Base-by-base conservation (phyloP, 345 rosid genomes). In the Dovyalis caffra region DNA sequence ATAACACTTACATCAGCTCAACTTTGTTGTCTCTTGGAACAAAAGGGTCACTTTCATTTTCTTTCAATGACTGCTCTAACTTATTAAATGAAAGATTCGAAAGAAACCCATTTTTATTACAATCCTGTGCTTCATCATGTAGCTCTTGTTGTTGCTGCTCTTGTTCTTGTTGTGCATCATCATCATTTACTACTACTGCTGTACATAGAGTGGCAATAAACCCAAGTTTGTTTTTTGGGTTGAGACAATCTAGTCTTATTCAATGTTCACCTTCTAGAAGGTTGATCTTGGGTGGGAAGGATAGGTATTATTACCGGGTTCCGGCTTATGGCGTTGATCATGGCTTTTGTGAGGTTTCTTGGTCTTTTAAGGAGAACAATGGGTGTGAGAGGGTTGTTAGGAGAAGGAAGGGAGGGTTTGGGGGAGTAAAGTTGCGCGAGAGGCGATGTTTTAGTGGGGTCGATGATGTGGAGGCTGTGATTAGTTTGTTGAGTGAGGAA, bases 401-500 rank as follows among this genome's bases (percentile, higher is more conserved):
- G 85, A 82, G 70, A 71, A 25, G 64, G 79, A 14, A 38, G 29
- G 63, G 26, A 12, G 49, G 49, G 12, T 23, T 31, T 76, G 40
- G 66, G 60, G 49, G 47, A 10, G n/a, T 66, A 38, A 61, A 37
- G 11, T 66, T 47, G 47, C 62, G 20, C 1, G 76, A 56, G 32
- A 78, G 83, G 72, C 71, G 69, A 64, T 64, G 79, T 75, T 83
- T 85, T 21, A 80, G 89, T 74, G 82, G 84, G 61, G 56, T 69
- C 14, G 86, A 71, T 79, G 92, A 90, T 79, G 89, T 84, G 3
- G 96, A 91, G 76, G 90, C 91, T 57, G 76, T 95, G 70, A 81
- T 95, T 76, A 88, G 87, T 83, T 87, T 95, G 82, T 86, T 95
- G 81, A 84, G 92, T 79, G 97, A 92, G 80, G 91, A 90, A 68